These are phyloP conservation scores for Ganoderma resinaceum DNA, from an alignment of 1,284 basidiomycete species.

Conservation along the genomic window DNA sequence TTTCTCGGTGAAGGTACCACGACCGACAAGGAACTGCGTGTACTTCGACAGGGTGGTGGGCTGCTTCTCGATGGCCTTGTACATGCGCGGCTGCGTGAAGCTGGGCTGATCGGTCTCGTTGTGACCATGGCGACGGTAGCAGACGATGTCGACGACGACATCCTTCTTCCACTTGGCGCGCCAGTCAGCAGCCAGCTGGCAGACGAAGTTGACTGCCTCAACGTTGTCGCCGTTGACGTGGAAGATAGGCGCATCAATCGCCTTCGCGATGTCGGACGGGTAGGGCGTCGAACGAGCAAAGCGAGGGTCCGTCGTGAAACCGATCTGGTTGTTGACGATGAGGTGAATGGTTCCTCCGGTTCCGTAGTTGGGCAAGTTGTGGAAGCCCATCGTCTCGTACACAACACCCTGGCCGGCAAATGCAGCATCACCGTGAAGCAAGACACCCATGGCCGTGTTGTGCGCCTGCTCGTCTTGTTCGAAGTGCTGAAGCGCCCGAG, in stretches of 20 bases:
- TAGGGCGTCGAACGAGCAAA: slow-evolving; percentile 98
- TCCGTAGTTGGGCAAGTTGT: slow-evolving; percentile 94
- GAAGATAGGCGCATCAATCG: slow-evolving; percentile 99
- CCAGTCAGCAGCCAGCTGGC: slow-evolving; percentile 97
- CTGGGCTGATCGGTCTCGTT: slow-evolving; percentile 99
- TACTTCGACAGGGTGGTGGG: slow-evolving; percentile 93
- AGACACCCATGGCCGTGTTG: slow-evolving; percentile 89
- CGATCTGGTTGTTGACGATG: slow-evolving; percentile 99
- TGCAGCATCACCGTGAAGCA: slow-evolving; percentile 98
- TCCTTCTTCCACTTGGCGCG: slow-evolving; percentile 99
- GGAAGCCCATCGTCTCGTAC: slow-evolving; percentile 99
- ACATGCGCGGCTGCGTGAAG: slow-evolving; percentile 99
- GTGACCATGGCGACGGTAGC: slow-evolving; percentile 98
- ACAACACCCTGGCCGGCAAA: slow-evolving; percentile 99
- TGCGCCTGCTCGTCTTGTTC: slow-evolving; percentile 85
- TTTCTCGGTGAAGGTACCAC: slow-evolving; percentile 94
- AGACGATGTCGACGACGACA: slow-evolving; percentile 98
- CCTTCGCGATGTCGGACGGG: slow-evolving; percentile 98
- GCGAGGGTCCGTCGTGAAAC: slow-evolving; percentile 98
- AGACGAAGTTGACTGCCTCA: slow-evolving; percentile 98
- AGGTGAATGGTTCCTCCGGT: slow-evolving; percentile 98
- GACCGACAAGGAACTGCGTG: slow-evolving; percentile 88
- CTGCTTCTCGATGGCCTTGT: slow-evolving; percentile 96
- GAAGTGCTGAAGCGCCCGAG: slow-evolving; percentile 95
- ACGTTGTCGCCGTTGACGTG: slow-evolving; percentile 99